Percentiles rank a stretch among this genome's conserved stretches.
Conservation (phyloP, 176 grass and related monocot genomes). For the Zoysia japonica region DNA sequence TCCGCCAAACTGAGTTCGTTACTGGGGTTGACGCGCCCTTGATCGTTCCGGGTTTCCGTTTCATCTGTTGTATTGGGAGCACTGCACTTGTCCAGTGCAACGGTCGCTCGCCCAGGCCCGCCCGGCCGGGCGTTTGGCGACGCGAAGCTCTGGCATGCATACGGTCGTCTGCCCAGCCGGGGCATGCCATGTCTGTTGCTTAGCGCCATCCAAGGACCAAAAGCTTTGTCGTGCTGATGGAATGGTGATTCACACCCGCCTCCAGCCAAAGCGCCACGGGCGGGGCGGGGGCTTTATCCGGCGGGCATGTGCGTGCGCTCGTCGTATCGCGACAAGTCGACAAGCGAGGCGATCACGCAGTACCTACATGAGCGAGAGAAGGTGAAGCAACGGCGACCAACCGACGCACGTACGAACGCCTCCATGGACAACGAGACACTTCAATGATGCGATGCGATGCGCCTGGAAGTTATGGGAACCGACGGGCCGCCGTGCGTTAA, state of each 20-base stretch:
- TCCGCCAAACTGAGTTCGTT: constrained; percentile 28
- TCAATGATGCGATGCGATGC: too few relatives aligned
- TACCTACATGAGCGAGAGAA: background rate
- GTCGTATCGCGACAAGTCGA: constrained; percentile 29
- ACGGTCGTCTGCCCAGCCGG: background rate
- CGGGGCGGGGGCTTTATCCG: background rate
- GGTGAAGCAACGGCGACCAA: background rate
- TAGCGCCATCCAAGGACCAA: constrained; percentile 2
- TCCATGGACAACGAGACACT: too few relatives aligned
- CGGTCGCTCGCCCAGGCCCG: too few relatives aligned
- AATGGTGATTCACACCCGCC: constrained; percentile 19
- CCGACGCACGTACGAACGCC: too few relatives aligned
- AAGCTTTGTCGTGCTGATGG: background rate
- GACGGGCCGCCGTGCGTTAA: background rate
- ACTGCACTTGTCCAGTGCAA: too few relatives aligned
- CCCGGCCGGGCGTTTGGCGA: background rate
- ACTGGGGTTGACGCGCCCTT: background rate
- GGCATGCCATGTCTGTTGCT: background rate
- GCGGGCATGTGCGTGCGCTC: constrained; percentile 29
- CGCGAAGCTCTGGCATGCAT: constrained; percentile 6
- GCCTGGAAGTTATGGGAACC: too few relatives aligned
- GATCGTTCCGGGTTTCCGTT: background rate
- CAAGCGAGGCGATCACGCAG: constrained; percentile 4
- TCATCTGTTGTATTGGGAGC: background rate
- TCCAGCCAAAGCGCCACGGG: background rate